Evolutionary conservation across 495 filamentous ascomycete species (phyloP).

Genomic region (Penicillium paradoxum): DNA sequence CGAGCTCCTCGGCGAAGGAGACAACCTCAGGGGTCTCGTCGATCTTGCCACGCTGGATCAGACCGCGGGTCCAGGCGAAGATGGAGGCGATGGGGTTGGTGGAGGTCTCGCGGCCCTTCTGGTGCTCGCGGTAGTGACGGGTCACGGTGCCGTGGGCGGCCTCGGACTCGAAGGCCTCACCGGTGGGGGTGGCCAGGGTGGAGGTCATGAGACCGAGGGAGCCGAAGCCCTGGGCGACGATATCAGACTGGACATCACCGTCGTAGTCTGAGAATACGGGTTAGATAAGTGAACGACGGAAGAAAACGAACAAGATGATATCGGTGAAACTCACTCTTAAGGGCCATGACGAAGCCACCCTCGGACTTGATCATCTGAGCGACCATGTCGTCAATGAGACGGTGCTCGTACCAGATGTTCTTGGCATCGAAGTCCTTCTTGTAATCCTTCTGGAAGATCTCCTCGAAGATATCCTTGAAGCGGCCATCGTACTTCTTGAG

Average conservation of each 20-base stretch:
- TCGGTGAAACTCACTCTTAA: conserved; percentile 70
- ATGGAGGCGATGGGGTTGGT: conserved; percentile 99
- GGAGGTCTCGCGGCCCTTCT: conserved; percentile 92
- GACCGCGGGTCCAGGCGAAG: conserved; percentile 96
- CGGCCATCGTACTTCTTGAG: conserved; percentile 96
- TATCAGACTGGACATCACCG: conserved; percentile 97
- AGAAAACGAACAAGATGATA: background rate
- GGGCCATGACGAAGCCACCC: conserved; percentile 91
- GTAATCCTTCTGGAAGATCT: conserved; percentile 85
- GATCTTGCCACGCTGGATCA: conserved; percentile 86
- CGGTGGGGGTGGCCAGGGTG: conserved; percentile 89
- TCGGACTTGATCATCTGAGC: conserved; percentile 99
- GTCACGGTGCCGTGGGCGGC: conserved; percentile 98
- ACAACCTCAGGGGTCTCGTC: conserved; percentile 86
- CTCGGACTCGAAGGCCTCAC: conserved; percentile 94
- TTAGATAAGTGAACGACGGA: conserved; percentile 1
- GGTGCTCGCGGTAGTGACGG: conserved; percentile 96
- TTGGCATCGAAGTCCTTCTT: conserved; percentile 82
- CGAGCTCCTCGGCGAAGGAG: conserved; percentile 81
- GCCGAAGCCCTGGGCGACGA: conserved; percentile 96
- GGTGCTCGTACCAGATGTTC: conserved; percentile 98
- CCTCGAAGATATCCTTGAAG: conserved; percentile 99
- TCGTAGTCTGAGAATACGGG: conserved; percentile 71
- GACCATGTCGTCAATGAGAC: conserved; percentile 99
- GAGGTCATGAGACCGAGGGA: conserved; percentile 98